Evolutionary conservation across 371 early-diverging fungal species (phyloP).

Genomic region (Mortierella sp.): DNA sequence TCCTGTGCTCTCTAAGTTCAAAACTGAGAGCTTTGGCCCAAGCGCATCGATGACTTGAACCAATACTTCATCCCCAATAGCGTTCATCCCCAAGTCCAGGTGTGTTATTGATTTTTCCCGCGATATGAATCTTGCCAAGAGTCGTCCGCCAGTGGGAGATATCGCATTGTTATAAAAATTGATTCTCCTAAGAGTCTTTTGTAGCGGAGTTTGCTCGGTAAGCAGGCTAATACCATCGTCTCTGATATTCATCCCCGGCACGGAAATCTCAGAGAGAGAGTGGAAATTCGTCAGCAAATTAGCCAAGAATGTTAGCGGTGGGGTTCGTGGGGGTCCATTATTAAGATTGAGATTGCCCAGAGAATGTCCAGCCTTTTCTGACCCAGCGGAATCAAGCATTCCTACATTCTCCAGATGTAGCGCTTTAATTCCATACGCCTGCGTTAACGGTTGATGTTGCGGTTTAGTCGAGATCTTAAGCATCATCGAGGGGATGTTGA

Average conservation of each 20-base stretch:
- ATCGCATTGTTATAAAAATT: conserved; percentile 37
- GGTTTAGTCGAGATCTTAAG: conserved; percentile 26
- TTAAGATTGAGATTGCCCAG: conserved; percentile 12
- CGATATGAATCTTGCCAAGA: conserved; percentile 19
- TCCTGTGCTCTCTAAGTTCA: conserved; percentile 33
- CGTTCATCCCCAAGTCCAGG: conserved; percentile 35
- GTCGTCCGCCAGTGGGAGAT: conserved; percentile 22
- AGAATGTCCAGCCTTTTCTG: conserved; percentile 11
- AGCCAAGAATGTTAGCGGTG: conserved; percentile 10
- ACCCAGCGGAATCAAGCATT: conserved; percentile 8
- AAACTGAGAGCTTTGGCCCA: conserved; percentile 24
- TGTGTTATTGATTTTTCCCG: conserved; percentile 16
- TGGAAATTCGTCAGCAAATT: conserved; percentile 20
- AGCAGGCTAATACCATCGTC: conserved; percentile 30
- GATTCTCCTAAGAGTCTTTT: conserved; percentile 20
- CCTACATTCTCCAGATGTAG: conserved; percentile 35
- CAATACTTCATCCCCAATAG: conserved; percentile 25
- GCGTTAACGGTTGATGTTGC: not conserved
- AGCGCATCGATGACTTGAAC: conserved; percentile 19
- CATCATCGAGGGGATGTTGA: conserved; percentile 35
- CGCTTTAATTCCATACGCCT: conserved; percentile 1
- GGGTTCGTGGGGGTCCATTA: conserved; percentile 4
- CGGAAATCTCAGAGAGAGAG: conserved; percentile 9
- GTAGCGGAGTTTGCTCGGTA: conserved; percentile 11
- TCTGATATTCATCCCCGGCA: conserved; percentile 35